Evolutionary conservation across 1,139 yeast genomes (phyloP), one percentile per base, ranked within the genome.

Genomic region (Magnusiomyces magnusii): DNA sequence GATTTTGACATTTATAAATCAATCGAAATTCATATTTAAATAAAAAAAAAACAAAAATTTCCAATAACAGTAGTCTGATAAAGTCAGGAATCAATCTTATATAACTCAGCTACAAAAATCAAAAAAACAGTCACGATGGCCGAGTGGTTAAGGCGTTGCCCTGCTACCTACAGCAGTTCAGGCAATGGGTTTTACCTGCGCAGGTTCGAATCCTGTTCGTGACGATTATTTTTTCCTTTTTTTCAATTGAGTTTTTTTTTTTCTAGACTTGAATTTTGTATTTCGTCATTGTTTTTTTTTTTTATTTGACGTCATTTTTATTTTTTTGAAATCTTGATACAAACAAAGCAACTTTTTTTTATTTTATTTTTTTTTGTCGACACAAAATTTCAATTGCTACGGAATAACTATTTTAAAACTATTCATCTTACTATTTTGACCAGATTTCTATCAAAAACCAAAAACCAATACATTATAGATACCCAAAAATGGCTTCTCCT

Each of bases 171-270:
- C 34, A 70, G 81, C 76, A 70, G 81, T 68, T 69, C 62, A 84
- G 88, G 87, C 83, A 83, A 82, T 84, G 88, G 85, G 88, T 80
- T 82, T 77, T 84, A 80, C 88, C 86, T 82, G 84, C 89, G 88
- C 87, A 84, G 87, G 89, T 84, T 84, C 89, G 88, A 84, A 84
- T 84, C 89, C 87, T 84, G 89, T 83, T 86, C 82, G 87, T 84
- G 82, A 84, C 89, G 89, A 58, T 66, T 70, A 74, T 71, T 76
- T 76, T 80, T 77, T 71, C 67, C 65, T 59, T 57, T 10, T 17
- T 10, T 28, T 5, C 36, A 9, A 31, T 9, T 31, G 7, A 7
- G 7, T 9, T 9, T 31, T 31, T 31, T 31, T 31, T 31, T 31
- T 31, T 31, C 13, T 31, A 9, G 36, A 13, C 36, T 31, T 31